These are phyloP conservation scores for Darksidea phi DNA, from an alignment of 495 filamentous ascomycete species.

Conservation along the genomic window DNA sequence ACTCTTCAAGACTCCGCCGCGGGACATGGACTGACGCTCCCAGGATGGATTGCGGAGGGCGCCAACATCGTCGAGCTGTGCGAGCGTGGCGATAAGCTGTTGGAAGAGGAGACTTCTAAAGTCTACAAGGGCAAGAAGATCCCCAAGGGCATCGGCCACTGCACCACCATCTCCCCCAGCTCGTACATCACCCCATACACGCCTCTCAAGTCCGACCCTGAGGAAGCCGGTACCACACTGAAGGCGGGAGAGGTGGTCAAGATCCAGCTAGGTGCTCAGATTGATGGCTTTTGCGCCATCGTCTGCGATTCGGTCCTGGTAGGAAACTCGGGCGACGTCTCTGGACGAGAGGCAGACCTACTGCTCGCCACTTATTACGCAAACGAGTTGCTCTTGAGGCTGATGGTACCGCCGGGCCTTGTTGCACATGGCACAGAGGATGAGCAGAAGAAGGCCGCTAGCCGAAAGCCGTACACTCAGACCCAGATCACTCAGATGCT, in stretches of 20 bases:
- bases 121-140: constrained; percentile 99
- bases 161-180: constrained; percentile 91
- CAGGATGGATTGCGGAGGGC: constrained; percentile 77
- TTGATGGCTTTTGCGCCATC: constrained; percentile 95
- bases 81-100: constrained; percentile 89
- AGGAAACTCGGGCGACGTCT: constrained; percentile 57
- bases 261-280: constrained; percentile 96
- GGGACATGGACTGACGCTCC: constrained; percentile 18
- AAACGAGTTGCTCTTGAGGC: constrained; percentile 87
- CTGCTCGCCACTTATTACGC: constrained; percentile 89
- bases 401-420: constrained; percentile 86
- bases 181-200: constrained; percentile 97
- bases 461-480: constrained; percentile 73
- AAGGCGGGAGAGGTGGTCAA: constrained; percentile 86
- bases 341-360: constrained; percentile 78
- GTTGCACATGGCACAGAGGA: constrained; percentile 81
- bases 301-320: constrained; percentile 90
- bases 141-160: constrained; percentile 86
- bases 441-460: constrained; percentile 85
- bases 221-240: constrained; percentile 74
- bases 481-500: constrained; percentile 78
- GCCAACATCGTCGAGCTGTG: constrained; percentile 90
- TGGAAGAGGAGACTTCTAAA: constrained; percentile 89
- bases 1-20: not conserved
- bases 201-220: constrained; percentile 76